Conservation (phyloP, 2,329 filamentous ascomycete genomes). For the Magnaporthiopsis rhizophila region DNA sequence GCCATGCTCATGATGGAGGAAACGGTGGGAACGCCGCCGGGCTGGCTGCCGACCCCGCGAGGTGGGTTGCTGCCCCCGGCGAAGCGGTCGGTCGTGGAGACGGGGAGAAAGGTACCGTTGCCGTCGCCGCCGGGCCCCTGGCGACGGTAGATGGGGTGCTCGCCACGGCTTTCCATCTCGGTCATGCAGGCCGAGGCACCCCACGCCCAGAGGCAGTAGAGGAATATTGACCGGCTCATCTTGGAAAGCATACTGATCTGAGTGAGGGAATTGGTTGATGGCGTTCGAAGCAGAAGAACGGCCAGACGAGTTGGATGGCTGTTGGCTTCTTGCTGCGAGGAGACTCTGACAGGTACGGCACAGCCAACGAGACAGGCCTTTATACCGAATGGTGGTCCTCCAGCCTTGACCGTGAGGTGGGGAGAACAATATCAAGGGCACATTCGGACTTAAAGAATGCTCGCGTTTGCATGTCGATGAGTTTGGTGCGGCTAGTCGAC, state of each 20-base stretch:
- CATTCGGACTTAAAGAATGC: neutral
- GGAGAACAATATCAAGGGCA: neutral
- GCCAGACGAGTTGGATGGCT: neutral
- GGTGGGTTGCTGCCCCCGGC: neutral
- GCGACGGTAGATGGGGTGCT: neutral
- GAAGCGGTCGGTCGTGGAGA: conserved; percentile 7
- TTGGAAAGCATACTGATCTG: neutral
- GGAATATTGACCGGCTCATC: neutral
- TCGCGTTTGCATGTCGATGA: neutral
- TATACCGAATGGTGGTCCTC: neutral
- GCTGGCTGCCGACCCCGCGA: conserved; percentile 6
- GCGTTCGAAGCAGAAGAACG: too few species aligned
- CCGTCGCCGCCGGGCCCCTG: neutral
- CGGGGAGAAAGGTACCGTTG: conserved; percentile 5
- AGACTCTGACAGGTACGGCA: neutral
- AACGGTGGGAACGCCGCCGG: neutral
- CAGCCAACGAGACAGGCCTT: neutral
- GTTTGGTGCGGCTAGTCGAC: neutral
- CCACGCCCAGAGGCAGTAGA: neutral
- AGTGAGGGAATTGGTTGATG: too few species aligned
- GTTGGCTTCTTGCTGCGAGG: neutral
- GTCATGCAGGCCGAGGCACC: neutral
- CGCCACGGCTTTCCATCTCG: neutral
- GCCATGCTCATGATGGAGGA: conserved; percentile 3
- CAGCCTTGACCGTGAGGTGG: neutral